Conservation (phyloP, 495 filamentous ascomycete genomes). For the Talaromyces trachyspermus region DNA sequence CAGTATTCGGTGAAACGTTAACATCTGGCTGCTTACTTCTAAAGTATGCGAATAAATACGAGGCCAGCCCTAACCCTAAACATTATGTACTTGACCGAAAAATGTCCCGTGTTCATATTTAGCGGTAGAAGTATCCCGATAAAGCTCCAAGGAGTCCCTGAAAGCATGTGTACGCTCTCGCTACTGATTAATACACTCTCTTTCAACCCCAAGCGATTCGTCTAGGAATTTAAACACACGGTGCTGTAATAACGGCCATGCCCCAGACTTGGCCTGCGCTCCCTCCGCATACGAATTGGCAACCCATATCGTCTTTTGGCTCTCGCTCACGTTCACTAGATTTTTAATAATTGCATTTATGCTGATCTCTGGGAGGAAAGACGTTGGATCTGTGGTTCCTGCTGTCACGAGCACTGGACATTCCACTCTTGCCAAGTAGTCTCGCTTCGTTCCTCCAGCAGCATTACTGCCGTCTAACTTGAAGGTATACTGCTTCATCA, state of each 20-base stretch:
- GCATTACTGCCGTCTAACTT: neutral
- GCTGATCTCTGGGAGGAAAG: conserved; percentile 9
- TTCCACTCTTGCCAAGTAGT: conserved; percentile 8
- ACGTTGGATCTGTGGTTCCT: conserved; percentile 13
- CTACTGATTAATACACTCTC: no score
- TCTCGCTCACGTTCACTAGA: conserved; percentile 9
- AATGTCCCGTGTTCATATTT: no score
- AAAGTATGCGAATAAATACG: no score
- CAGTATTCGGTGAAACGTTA: no score
- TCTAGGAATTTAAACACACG: conserved; percentile 15
- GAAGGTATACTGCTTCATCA: neutral
- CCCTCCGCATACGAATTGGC: conserved; percentile 11
- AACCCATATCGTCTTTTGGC: conserved; percentile 19
- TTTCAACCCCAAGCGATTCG: conserved; percentile 12
- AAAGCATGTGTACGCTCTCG: no score
- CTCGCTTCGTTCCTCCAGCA: no score
- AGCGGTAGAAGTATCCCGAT: no score
- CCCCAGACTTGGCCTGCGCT: conserved; percentile 21
- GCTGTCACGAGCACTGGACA: conserved; percentile 25
- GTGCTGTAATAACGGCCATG: conserved; percentile 10
- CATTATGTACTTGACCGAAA: no score
- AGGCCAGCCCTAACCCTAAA: no score
- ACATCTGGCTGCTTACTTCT: no score
- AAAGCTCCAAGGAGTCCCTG: no score
- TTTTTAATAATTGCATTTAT: conserved; percentile 9